phyloP scores from a whole-genome alignment of 805 yeast genomes.

The Lipomyces spencermartinsiae region DNA sequence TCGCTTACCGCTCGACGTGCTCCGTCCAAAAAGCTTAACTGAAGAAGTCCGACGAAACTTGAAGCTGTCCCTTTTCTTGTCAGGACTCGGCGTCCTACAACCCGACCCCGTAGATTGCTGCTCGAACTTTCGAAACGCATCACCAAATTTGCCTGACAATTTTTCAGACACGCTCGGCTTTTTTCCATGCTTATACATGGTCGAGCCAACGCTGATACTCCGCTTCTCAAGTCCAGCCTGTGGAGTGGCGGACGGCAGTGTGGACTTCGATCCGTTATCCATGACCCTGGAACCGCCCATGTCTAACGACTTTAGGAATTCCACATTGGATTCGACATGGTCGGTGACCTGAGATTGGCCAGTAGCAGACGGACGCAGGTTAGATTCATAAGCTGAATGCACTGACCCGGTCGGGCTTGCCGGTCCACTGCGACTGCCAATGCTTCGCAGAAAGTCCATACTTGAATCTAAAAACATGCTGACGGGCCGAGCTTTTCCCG shows the following conservation, averaged over 20 bases:
- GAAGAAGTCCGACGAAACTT: conserved; percentile 23
- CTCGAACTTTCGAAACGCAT: conserved; percentile 33
- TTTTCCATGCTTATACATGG: conserved; percentile 24
- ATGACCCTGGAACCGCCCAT: conserved; percentile 33
- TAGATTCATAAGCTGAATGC: conserved; percentile 18
- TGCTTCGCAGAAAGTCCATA: conserved; percentile 33
- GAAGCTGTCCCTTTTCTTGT: conserved; percentile 18
- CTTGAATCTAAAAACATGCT: conserved; percentile 37
- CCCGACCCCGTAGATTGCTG: conserved; percentile 10
- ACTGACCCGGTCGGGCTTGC: conserved; percentile 32
- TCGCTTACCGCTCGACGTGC: not conserved
- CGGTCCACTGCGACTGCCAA: conserved; percentile 24
- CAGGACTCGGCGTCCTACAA: conserved; percentile 27
- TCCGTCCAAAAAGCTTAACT: conserved; percentile 18
- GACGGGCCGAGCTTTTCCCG: conserved; percentile 22
- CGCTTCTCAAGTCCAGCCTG: conserved; percentile 1
- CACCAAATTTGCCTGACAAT: conserved; percentile 35
- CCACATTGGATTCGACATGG: conserved; percentile 36
- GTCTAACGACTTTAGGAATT: conserved; percentile 34
- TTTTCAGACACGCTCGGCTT: conserved; percentile 28
- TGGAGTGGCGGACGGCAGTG: not conserved
- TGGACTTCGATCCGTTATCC: conserved; percentile 11
- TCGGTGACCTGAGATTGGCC: conserved; percentile 35
- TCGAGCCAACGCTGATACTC: conserved; percentile 12
- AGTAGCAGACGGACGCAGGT: conserved; percentile 20